These are phyloP conservation scores for Coniferiporia weirii DNA, from an alignment of 1,284 basidiomycete genomes.

Conservation along the genomic window DNA sequence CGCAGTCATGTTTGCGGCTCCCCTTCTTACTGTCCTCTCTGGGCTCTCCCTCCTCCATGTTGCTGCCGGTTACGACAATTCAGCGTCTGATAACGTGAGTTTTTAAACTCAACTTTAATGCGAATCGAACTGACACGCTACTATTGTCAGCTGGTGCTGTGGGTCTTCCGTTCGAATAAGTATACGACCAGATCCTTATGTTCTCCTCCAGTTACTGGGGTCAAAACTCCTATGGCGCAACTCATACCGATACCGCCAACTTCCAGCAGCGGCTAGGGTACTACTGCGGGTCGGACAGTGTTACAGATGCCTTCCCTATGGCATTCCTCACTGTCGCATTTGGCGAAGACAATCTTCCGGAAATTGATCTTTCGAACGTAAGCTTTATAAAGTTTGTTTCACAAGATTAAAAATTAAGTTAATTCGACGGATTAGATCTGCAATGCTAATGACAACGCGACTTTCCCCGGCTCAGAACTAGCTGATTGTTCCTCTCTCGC, in stretches of 20 bases:
- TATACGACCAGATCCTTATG: background rate
- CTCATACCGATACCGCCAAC: slow-evolving; percentile 38
- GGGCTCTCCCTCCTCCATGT: background rate
- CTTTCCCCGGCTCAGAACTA: slow-evolving; percentile 51
- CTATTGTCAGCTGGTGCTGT: slow-evolving; percentile 22
- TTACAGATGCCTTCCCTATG: slow-evolving; percentile 49
- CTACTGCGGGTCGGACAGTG: slow-evolving; percentile 34
- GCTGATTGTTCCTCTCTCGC: slow-evolving; percentile 53
- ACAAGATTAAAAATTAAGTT: background rate
- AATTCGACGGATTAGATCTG: slow-evolving; percentile 37
- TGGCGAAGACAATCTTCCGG: slow-evolving; percentile 48
- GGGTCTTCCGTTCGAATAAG: slow-evolving; percentile 3
- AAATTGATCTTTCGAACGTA: slow-evolving; percentile 57
- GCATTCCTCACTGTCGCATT: slow-evolving; percentile 58
- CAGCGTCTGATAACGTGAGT: slow-evolving; percentile 27
- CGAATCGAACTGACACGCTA: too few species aligned
- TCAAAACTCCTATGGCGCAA: slow-evolving; percentile 55
- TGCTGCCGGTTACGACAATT: slow-evolving; percentile 23
- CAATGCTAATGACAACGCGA: slow-evolving; percentile 34
- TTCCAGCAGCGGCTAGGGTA: slow-evolving; percentile 45
- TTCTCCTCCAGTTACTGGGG: slow-evolving; percentile 33
- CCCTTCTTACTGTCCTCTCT: background rate
- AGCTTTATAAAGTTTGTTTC: slow-evolving; percentile 19
- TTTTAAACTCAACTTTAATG: background rate
- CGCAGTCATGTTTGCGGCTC: background rate